These are phyloP conservation scores for Mollisia scopiformis DNA, from an alignment of 2,329 filamentous ascomycete genomes.

Conservation along the genomic window DNA sequence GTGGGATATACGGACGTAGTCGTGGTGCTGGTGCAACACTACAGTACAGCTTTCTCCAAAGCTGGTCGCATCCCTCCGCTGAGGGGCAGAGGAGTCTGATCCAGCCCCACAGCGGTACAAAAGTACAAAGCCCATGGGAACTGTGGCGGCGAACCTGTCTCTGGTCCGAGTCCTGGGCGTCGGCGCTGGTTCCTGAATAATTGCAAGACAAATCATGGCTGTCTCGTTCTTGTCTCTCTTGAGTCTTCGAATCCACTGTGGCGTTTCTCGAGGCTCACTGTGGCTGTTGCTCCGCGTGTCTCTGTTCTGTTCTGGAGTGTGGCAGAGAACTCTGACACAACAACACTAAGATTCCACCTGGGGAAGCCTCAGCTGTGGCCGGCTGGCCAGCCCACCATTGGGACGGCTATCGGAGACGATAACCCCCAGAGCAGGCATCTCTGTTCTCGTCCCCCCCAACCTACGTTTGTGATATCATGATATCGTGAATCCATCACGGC, in stretches of 20 bases:
- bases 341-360: no score
- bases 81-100: neutral
- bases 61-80: no score
- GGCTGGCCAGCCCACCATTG: neutral
- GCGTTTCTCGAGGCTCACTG: neutral
- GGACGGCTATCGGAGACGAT: no score
- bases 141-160: neutral
- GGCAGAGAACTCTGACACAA: neutral
- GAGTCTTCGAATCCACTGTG: neutral
- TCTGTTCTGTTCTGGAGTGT: neutral
- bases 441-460: neutral
- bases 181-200: neutral
- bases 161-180: neutral
- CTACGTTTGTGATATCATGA: neutral
- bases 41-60: no score
- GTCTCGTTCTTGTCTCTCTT: no score
- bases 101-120: no score
- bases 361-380: neutral
- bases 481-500: no score
- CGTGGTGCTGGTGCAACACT: no score
- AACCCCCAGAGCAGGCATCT: no score
- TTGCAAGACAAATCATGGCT: no score
- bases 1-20: no score
- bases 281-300: neutral
- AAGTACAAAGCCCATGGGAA: neutral